These are phyloP conservation scores for Sclerotinia borealis DNA, from an alignment of 2,329 filamentous ascomycete genomes.

Conservation along the genomic window DNA sequence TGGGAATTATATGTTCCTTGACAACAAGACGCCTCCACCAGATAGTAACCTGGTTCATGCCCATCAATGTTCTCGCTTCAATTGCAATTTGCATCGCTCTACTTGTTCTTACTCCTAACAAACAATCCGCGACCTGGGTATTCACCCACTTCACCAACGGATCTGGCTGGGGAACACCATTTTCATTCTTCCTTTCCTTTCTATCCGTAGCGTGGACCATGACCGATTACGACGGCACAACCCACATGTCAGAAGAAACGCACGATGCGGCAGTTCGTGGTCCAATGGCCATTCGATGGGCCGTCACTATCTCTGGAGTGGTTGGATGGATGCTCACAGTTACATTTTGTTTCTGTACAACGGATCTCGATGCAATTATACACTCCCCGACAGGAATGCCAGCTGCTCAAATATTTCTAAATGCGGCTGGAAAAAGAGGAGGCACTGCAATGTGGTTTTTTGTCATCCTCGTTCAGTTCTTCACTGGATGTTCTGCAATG, in stretches of 20 bases:
- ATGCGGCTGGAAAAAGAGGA: constrained; percentile 51
- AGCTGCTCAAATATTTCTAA: constrained; percentile 53
- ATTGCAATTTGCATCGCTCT: constrained; percentile 54
- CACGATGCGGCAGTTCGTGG: constrained; percentile 56
- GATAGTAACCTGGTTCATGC: constrained; percentile 59
- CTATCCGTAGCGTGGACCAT: constrained; percentile 57
- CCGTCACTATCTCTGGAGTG: constrained; percentile 52
- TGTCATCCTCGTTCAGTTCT: constrained; percentile 57
- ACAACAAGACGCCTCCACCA: constrained; percentile 53
- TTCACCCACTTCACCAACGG: constrained; percentile 56
- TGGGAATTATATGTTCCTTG: constrained; percentile 56
- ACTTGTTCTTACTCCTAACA: constrained; percentile 51
- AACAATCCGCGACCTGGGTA: constrained; percentile 52
- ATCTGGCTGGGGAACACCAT: constrained; percentile 54
- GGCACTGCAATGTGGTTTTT: constrained; percentile 56
- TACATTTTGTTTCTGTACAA: constrained; percentile 58
- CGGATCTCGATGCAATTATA: constrained; percentile 50
- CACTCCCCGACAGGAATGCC: constrained; percentile 53
- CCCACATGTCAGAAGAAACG: constrained; percentile 63
- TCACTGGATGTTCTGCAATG: constrained; percentile 58
- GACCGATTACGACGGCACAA: constrained; percentile 63
- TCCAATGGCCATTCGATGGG: constrained; percentile 52
- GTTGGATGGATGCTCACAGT: constrained; percentile 58
- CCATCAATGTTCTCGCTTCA: constrained; percentile 56
- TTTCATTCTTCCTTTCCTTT: constrained; percentile 55